Evolutionary conservation across 2,329 filamentous ascomycete species (phyloP), one percentile per base, ranked within the genome.

Genomic region (Verticillium alfalfae): DNA sequence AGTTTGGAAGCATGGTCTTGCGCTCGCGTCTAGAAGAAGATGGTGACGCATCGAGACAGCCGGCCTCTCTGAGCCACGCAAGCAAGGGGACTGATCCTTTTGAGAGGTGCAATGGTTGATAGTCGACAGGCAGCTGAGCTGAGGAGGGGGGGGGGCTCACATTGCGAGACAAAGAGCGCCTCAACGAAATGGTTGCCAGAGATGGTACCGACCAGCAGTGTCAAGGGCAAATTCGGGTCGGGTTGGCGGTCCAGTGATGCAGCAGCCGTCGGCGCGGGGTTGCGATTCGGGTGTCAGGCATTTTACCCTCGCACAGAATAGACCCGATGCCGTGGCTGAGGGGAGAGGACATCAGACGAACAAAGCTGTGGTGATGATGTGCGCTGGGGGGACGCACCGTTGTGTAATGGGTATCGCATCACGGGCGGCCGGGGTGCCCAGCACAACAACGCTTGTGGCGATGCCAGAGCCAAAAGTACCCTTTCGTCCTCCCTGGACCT

Each of bases 191-290:
- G 45, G n/a, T n/a, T 52, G 45, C 18, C 18, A 10, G n/a, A 52
- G 16, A 8, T 10, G 45, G 18, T n/a, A 22, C 39, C 26, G 26
- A 31, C 26, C 26, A 31, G 26, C 45, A 52, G 9, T 18, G 45
- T 18, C 22, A 8, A 52, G 45, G 18, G 18, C 45, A 52, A 22
- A 52, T 22, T 37, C 18, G 18, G 45, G 8, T 52, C 45, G 18
- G 45, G 45, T 52, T 52, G 45, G 45, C 45, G 45, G 45, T 52
- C 45, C 45, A 52, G 45, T 3, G 13, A 52, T 10, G 45, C 45
- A 52, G 45, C 12, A 52, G 18, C 45, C 62, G 59, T 57, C 62
- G 58, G 62, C 60, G 63, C 63, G 62, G 61, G 63, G 63, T 65
- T 64, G 62, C 56, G 55, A 55, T 52, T 57, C 62, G 45, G 55